Percentiles rank a stretch among this genome's conserved stretches.
Evolutionary conservation across 2,329 filamentous ascomycete genomes (phyloP).

Genomic region (Parascedosporium putredinis): DNA sequence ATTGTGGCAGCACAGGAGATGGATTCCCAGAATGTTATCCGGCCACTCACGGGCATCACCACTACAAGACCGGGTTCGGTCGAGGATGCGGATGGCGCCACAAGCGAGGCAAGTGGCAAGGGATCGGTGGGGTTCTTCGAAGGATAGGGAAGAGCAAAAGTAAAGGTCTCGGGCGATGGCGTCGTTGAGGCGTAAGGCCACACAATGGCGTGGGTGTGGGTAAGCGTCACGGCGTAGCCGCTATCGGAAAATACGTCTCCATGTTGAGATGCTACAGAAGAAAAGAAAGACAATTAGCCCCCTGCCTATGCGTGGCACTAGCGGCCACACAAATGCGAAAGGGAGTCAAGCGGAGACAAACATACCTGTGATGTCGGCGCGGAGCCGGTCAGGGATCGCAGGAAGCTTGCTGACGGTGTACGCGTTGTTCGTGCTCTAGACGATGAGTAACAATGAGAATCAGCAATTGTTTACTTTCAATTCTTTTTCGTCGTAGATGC

Average conservation of each 20-base stretch:
- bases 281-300: too few relatives aligned
- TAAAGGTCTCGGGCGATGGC: constrained; percentile 64
- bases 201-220: constrained; percentile 70
- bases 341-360: too few relatives aligned
- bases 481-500: neutral
- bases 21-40: constrained; percentile 90
- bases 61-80: constrained; percentile 79
- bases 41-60: constrained; percentile 73
- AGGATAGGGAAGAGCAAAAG: constrained; percentile 67
- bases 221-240: constrained; percentile 72
- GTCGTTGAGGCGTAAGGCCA: constrained; percentile 76
- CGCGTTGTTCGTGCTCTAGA: constrained; percentile 69
- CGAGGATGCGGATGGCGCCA: constrained; percentile 67
- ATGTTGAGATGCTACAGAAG: constrained; percentile 47
- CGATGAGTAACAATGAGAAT: constrained; percentile 11
- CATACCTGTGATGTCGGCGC: constrained; percentile 55
- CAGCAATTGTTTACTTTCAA: neutral
- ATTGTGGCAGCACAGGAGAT: constrained; percentile 80
- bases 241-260: constrained; percentile 54
- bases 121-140: constrained; percentile 57
- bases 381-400: constrained; percentile 68
- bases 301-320: too few relatives aligned
- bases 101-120: constrained; percentile 72
- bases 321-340: too few relatives aligned
- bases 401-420: constrained; percentile 81